A percentile compares a stretch with the other conserved stretches of the same genome.
Evolutionary conservation across 495 filamentous ascomycete species (phyloP).

Genomic region (Diplogelasinospora grovesii): DNA sequence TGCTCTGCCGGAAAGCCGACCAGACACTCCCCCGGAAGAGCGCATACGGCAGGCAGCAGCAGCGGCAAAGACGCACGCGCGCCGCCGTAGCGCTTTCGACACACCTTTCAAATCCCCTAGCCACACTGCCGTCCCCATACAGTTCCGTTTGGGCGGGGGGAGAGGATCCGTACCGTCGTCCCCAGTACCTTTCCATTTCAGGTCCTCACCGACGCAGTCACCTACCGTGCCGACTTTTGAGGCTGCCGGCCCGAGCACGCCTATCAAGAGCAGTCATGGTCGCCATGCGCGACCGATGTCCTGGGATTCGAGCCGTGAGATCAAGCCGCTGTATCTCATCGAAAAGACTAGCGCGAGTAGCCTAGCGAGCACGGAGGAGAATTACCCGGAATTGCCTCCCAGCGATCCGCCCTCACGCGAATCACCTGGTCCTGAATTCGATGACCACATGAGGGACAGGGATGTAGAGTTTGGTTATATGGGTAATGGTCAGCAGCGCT

Average conservation of each 20-base stretch:
- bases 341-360: slow-evolving; percentile 29
- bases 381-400: slow-evolving; percentile 21
- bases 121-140: slow-evolving; percentile 45
- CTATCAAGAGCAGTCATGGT: slow-evolving; percentile 21
- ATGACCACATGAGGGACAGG: slow-evolving; percentile 3
- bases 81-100: slow-evolving; percentile 32
- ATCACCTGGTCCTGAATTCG: slow-evolving; percentile 17
- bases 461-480: slow-evolving; percentile 12
- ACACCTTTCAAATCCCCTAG: slow-evolving; percentile 42
- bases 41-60: slow-evolving; percentile 18
- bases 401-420: slow-evolving; percentile 27
- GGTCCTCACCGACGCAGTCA: slow-evolving; percentile 32
- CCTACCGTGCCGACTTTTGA: slow-evolving; percentile 24
- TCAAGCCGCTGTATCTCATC: slow-evolving; percentile 44
- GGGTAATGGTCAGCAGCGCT: background rate
- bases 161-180: slow-evolving; percentile 36
- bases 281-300: slow-evolving; percentile 40
- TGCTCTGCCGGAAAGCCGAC: slow-evolving; percentile 45
- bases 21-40: slow-evolving; percentile 38
- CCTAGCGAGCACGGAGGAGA: slow-evolving; percentile 2
- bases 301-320: slow-evolving; percentile 44
- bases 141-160: slow-evolving; percentile 40
- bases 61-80: slow-evolving; percentile 23
- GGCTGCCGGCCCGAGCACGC: slow-evolving; percentile 14
- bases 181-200: slow-evolving; percentile 26